A percentile compares a stretch with the other conserved stretches of the same genome.
These are phyloP conservation scores for Cryptococcus sp. DNA, from an alignment of 1,284 basidiomycete genomes.

Conservation along the genomic window DNA sequence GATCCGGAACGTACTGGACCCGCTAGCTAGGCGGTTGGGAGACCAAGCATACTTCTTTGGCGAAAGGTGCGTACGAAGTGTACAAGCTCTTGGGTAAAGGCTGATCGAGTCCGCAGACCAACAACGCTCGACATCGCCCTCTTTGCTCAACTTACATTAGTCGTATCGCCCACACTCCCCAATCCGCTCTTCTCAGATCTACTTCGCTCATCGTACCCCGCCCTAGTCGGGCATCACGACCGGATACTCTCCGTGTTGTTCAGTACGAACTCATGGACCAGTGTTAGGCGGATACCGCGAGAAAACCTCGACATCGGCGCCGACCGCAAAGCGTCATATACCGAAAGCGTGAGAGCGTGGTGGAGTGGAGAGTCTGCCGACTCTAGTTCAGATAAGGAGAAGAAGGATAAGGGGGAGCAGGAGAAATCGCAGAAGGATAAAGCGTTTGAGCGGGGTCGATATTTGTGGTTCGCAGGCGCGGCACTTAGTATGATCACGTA, in stretches of 20 bases:
- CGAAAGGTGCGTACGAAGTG: conserved; percentile 23
- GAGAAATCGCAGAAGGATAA: conserved; percentile 29
- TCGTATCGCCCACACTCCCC: conserved; percentile 48
- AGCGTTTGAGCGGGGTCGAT: conserved; percentile 37
- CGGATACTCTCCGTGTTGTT: conserved; percentile 29
- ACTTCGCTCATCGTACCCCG: conserved; percentile 39
- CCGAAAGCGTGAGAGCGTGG: conserved; percentile 9
- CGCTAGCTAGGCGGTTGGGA: conserved; percentile 36
- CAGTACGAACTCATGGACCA: conserved; percentile 17
- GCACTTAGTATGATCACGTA: conserved; percentile 40
- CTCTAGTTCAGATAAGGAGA: neutral
- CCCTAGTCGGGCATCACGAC: conserved; percentile 42
- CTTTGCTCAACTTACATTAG: conserved; percentile 50
- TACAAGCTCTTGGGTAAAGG: neutral
- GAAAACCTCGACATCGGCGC: too few species aligned
- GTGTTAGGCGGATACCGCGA: neutral
- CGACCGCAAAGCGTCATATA: neutral
- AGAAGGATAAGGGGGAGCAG: conserved; percentile 12
- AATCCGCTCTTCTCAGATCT: conserved; percentile 46
- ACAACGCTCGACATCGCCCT: conserved; percentile 49
- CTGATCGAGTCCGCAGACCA: conserved; percentile 30
- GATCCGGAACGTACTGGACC: conserved; percentile 32
- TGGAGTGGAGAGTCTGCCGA: conserved; percentile 1
- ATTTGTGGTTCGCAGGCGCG: conserved; percentile 45
- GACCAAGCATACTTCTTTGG: conserved; percentile 35